Evolutionary conservation across 768 basidiomycete genomes (phyloP), one percentile per base, ranked within the genome.

Genomic region (Tylopilus plumbeoviolaceoides): DNA sequence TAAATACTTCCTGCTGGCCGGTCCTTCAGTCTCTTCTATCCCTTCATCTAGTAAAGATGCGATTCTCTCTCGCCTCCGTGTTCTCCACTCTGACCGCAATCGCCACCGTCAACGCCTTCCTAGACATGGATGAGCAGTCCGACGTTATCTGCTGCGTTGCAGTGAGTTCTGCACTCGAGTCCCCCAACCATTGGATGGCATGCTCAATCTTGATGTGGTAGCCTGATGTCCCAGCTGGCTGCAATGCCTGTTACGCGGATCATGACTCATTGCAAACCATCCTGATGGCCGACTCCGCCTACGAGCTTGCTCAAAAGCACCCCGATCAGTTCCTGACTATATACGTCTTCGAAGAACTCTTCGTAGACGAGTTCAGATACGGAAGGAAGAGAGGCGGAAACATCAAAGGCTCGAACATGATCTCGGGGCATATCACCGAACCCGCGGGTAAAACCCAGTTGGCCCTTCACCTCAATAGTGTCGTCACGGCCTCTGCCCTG

Each of bases 341-440:
- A 2, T 4, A 31, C 3, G 45, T 51, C 49, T 52, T 58, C n/a
- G 18, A 23, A 3, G 33, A 20, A 9, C 43, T 49, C 25, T 5
- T 18, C 5, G 12, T 54, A 21, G 56, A 58, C 20, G 43, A 56
- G 9, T 56, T 48, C 46, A 44, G 39, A 44, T 56, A 44, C 17
- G 18, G 36, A 20, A 30, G 4, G 17, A 54, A 41, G 20, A 18
- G 12, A 27, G 33, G 36, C 11, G 47, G 56, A 20, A 47, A 41
- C 1, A 46, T 48, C 9, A 7, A 30, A 7, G 55, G 41, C 5
- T 7, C 35, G 35, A 54, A 59, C 31, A 59, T 44, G 51, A 49
- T 59, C 25, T 59, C 56, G 5, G 48, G 45, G 0, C 17, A 15
- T 17, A 10, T 46, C n/a, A n/a, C 30, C 8, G 23, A 43, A 15